These are phyloP conservation scores for Neurospora hispaniola DNA, from an alignment of 495 filamentous ascomycete genomes.

Conservation along the genomic window DNA sequence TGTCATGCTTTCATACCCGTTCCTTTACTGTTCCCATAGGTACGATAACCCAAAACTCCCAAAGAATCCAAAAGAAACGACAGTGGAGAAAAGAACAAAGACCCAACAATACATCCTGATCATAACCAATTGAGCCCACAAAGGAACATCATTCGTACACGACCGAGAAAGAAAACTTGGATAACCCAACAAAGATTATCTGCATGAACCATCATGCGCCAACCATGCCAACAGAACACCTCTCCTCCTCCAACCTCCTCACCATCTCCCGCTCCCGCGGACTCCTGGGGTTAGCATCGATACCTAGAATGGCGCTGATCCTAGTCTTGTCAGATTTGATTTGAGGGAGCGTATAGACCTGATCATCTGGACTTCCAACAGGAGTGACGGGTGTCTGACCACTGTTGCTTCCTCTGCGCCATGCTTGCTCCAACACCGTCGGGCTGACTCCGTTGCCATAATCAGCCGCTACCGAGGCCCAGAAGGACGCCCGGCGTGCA, in stretches of 20 bases:
- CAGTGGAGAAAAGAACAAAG: not conserved
- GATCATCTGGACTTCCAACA: conserved; percentile 33
- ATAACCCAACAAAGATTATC: not conserved
- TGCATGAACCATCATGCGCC: conserved; percentile 18
- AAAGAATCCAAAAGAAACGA: not conserved
- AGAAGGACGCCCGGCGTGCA: conserved; percentile 58
- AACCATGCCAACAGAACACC: conserved; percentile 13
- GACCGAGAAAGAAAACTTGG: not conserved
- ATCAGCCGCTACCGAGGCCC: conserved; percentile 57
- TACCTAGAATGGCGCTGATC: conserved; percentile 44
- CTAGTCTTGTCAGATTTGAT: conserved; percentile 36
- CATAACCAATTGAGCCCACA: not conserved
- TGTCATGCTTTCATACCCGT: not conserved
- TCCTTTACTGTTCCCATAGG: not conserved
- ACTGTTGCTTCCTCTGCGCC: conserved; percentile 37
- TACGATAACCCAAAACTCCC: not conserved
- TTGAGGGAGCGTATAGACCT: conserved; percentile 19
- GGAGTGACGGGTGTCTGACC: conserved; percentile 37
- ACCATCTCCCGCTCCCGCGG: conserved; percentile 44
- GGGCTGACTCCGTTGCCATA: conserved; percentile 57
- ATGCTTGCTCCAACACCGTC: conserved; percentile 55
- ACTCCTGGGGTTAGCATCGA: conserved; percentile 41
- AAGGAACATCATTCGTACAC: not conserved
- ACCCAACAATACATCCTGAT: not conserved
- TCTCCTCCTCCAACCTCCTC: conserved; percentile 38